These are phyloP conservation scores for Phytophthora sojae DNA, from an alignment of 352 stramenopile genomes.

Conservation along the genomic window DNA sequence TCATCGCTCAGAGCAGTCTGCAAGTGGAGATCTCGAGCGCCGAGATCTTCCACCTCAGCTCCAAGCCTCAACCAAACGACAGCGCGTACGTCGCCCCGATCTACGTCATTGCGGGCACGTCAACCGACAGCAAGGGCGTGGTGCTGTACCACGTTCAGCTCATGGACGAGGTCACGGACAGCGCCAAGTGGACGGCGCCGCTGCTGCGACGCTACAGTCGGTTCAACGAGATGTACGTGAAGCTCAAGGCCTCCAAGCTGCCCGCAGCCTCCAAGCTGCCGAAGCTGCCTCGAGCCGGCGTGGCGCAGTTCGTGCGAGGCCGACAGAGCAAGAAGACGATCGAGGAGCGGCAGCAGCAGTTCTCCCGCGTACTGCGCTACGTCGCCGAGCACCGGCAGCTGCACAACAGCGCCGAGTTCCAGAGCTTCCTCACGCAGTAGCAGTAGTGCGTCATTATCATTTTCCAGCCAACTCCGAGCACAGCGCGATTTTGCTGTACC, in stretches of 20 bases:
- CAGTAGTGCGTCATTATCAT: constrained; percentile 15
- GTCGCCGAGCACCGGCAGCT: constrained; percentile 51
- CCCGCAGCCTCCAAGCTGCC: constrained; percentile 43
- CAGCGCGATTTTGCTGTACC: constrained; percentile 33
- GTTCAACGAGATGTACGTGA: constrained; percentile 62
- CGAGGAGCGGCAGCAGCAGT: constrained; percentile 52
- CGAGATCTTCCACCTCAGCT: constrained; percentile 19
- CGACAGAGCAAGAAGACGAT: constrained; percentile 55
- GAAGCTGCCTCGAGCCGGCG: constrained; percentile 40
- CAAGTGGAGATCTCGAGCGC: constrained; percentile 30
- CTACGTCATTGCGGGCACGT: constrained; percentile 46
- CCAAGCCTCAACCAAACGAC: constrained; percentile 17
- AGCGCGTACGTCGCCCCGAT: constrained; percentile 8
- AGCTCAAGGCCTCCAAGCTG: constrained; percentile 47
- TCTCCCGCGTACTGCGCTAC: constrained; percentile 57
- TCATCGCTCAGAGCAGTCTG: constrained; percentile 28
- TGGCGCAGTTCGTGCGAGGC: constrained; percentile 58
- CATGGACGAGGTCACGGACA: constrained; percentile 35
- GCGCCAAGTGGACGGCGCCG: constrained; percentile 38
- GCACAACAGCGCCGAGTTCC: constrained; percentile 51
- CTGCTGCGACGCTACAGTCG: constrained; percentile 56
- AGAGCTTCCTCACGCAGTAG: constrained; percentile 47
- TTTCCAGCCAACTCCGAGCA: constrained; percentile 2
- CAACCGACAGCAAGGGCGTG: constrained; percentile 37
- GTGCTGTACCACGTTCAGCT: constrained; percentile 55